Evolutionary conservation across 1,139 yeast genomes (phyloP).

Genomic region (Kodamaea anthophila): DNA sequence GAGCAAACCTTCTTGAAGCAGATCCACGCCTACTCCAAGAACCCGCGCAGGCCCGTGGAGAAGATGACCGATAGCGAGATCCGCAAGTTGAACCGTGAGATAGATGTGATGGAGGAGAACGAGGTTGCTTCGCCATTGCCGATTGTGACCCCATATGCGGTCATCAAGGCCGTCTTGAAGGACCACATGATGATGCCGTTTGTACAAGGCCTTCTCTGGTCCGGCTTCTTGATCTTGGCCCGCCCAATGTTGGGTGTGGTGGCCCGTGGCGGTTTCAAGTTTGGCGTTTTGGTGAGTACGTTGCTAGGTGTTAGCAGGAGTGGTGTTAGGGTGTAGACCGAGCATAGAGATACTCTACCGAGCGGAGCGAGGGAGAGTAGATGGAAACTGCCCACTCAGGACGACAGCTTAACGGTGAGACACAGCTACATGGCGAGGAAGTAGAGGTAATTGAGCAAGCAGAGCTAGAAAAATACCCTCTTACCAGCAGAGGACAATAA

Average conservation of each 20-base stretch:
- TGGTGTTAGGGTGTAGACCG: conserved; percentile 3
- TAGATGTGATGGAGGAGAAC: conserved; percentile 20
- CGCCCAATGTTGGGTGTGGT: conserved; percentile 25
- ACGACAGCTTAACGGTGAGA: too few species aligned
- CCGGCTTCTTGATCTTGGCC: conserved; percentile 27
- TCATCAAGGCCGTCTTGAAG: conserved; percentile 50
- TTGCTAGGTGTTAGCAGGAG: conserved; percentile 19
- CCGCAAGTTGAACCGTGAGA: conserved; percentile 14
- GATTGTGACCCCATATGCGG: conserved; percentile 41
- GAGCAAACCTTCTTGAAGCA: conserved; percentile 53
- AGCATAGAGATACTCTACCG: not conserved
- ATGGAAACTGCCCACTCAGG: too few species aligned
- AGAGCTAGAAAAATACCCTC: too few species aligned
- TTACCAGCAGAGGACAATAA: too few species aligned
- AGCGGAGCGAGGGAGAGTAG: too few species aligned
- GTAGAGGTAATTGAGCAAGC: too few species aligned
- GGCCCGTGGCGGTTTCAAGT: conserved; percentile 25
- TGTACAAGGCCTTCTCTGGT: conserved; percentile 38
- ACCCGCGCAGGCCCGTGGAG: conserved; percentile 1
- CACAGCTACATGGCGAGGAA: too few species aligned
- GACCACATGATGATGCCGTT: conserved; percentile 71
- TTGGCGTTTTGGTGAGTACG: conserved; percentile 25
- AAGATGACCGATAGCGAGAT: conserved; percentile 21
- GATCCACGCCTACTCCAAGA: conserved; percentile 32
- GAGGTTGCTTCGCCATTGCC: conserved; percentile 21